phyloP scores from a whole-genome alignment of 225 moss, liverwort and hornwort genomes.

The Rhytidiadelphus loreus region DNA sequence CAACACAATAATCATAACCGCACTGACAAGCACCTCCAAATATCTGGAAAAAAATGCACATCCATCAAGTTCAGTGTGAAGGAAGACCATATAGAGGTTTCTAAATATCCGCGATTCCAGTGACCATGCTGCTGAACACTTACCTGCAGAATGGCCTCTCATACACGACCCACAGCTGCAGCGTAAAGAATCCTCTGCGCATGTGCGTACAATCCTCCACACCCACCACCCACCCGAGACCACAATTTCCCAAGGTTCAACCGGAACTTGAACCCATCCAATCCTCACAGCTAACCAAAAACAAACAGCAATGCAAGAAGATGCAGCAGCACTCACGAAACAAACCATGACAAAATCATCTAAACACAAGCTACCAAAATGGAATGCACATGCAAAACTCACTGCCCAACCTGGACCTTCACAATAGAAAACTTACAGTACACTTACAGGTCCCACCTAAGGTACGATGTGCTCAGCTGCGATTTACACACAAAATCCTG shows the following conservation, averaged over 20 bases:
- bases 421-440: background rate
- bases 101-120: background rate
- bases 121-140: conserved; percentile 16
- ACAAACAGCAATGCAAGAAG: background rate
- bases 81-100: background rate
- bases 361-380: background rate
- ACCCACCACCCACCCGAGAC: conserved; percentile 16
- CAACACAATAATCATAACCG: background rate
- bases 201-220: conserved; percentile 12
- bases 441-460: conserved; percentile 26
- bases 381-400: background rate
- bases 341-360: background rate
- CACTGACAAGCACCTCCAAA: background rate
- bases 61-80: background rate
- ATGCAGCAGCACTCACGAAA: background rate
- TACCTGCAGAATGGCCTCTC: conserved; percentile 4
- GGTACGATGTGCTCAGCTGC: conserved; percentile 19
- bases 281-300: background rate
- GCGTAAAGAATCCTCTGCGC: background rate
- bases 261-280: conserved; percentile 4
- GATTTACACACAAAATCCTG: conserved; percentile 13
- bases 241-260: background rate
- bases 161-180: background rate
- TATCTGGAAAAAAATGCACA: background rate
- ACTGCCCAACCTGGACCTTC: background rate